Percentiles rank a stretch among this genome's conserved stretches.
Conservation (phyloP, 2,329 filamentous ascomycete genomes). For the Apiospora phragmitis region DNA sequence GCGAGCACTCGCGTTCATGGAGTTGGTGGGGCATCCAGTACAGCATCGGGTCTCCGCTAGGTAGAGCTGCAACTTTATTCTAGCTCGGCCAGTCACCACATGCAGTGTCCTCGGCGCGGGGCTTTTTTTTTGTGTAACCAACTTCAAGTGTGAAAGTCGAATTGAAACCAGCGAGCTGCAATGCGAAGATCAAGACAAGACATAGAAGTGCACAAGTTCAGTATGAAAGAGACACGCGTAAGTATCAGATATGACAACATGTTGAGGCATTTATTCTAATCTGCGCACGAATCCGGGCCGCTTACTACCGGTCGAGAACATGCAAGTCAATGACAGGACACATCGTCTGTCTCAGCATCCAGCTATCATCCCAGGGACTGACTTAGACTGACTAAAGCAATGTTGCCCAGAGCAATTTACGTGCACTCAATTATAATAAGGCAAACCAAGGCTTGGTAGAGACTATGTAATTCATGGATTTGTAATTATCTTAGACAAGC, state of each 20-base stretch:
- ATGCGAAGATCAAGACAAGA: background rate
- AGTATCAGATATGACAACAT: background rate
- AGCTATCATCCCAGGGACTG: background rate
- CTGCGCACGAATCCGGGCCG: background rate
- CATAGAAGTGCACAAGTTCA: background rate
- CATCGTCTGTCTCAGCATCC: background rate
- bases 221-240: background rate
- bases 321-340: constrained; percentile 5
- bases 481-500: background rate
- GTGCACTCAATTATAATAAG: background rate
- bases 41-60: background rate
- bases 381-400: constrained; percentile 1
- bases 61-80: constrained; percentile 5
- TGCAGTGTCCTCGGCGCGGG: constrained; percentile 1
- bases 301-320: background rate
- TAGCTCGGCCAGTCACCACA: background rate
- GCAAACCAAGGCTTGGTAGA: background rate
- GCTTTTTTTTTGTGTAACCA: background rate
- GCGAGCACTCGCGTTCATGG: background rate
- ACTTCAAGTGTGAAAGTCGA: background rate
- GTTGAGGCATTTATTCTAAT: background rate
- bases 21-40: constrained; percentile 5
- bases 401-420: background rate
- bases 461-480: background rate
- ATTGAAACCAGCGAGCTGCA: background rate